A percentile compares a stretch with the other conserved stretches of the same genome.
Evolutionary conservation across 2,329 filamentous ascomycete genomes (phyloP).

Genomic region (Penicillium sp.): DNA sequence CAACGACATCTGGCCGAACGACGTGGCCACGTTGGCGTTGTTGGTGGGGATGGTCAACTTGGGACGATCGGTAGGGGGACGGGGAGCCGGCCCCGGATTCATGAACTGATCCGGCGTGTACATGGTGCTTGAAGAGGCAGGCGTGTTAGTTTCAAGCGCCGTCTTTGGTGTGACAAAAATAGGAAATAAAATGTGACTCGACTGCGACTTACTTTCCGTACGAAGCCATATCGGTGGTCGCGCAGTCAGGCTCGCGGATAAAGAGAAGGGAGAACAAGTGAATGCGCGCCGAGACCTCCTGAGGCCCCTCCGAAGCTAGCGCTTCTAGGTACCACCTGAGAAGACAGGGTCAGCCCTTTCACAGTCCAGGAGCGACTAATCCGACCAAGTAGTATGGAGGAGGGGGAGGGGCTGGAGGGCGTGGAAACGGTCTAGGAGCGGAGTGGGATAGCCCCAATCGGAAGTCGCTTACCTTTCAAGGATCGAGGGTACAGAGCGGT

Average conservation of each 20-base stretch:
- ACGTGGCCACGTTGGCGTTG: constrained; percentile 68
- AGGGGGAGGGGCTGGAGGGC: background rate
- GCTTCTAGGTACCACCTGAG: constrained; percentile 6
- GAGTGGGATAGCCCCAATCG: constrained; percentile 10
- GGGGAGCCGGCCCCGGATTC: constrained; percentile 93
- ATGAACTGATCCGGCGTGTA: constrained; percentile 73
- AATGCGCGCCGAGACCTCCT: constrained; percentile 27
- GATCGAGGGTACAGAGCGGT: constrained; percentile 12
- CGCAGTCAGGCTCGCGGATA: constrained; percentile 5
- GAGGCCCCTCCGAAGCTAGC: constrained; percentile 18
- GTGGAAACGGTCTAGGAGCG: constrained; percentile 1
- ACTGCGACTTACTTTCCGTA: constrained; percentile 41
- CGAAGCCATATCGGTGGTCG: constrained; percentile 26
- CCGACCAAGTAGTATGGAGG: too few species aligned
- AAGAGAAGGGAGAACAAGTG: constrained; percentile 15
- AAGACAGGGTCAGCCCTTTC: constrained; percentile 6
- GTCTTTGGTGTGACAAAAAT: too few species aligned
- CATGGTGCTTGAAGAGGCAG: constrained; percentile 44
- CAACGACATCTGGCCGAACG: constrained; percentile 65
- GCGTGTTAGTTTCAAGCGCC: constrained; percentile 3
- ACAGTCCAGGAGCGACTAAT: background rate
- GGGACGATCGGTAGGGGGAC: constrained; percentile 79
- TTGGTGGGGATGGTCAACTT: constrained; percentile 72
- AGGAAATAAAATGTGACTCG: too few species aligned
- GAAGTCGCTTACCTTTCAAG: constrained; percentile 7